These are phyloP conservation scores for Myxozyma sirexii DNA, from an alignment of 805 yeast genomes.

Conservation along the genomic window DNA sequence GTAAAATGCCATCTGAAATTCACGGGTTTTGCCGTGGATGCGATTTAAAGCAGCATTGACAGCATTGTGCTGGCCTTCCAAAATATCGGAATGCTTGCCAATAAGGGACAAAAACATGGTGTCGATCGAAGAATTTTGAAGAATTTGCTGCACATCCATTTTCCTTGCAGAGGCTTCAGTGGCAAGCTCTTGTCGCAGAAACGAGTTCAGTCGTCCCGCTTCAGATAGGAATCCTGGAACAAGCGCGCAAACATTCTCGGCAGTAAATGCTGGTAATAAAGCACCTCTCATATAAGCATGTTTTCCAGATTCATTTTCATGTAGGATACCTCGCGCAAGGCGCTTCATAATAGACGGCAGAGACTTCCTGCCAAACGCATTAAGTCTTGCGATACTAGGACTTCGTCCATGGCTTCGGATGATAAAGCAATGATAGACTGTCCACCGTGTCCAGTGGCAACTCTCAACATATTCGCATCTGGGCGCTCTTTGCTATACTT, in stretches of 20 bases:
- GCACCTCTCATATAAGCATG: background rate
- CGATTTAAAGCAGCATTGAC: background rate
- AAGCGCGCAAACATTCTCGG: background rate
- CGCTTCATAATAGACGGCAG: too few species aligned
- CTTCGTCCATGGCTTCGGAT: background rate
- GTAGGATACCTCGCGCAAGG: background rate
- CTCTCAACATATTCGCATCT: background rate
- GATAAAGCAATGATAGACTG: background rate
- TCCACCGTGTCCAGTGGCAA: background rate
- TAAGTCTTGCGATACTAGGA: background rate
- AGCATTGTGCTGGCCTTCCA: background rate
- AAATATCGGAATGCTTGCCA: background rate
- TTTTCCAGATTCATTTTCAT: background rate
- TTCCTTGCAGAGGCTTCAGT: background rate
- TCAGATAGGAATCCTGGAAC: background rate
- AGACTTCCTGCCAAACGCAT: background rate
- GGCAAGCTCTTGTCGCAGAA: background rate
- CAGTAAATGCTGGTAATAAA: background rate
- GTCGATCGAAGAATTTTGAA: background rate
- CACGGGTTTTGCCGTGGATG: too few species aligned
- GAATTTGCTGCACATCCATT: background rate
- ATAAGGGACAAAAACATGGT: background rate
- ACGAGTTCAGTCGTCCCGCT: background rate
- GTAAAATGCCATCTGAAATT: background rate
- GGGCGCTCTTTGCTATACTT: background rate